A percentile compares a stretch with the other conserved stretches of the same genome.
phyloP scores from a whole-genome alignment of 73 alveolate genomes.

The Durusdinium trenchii region DNA sequence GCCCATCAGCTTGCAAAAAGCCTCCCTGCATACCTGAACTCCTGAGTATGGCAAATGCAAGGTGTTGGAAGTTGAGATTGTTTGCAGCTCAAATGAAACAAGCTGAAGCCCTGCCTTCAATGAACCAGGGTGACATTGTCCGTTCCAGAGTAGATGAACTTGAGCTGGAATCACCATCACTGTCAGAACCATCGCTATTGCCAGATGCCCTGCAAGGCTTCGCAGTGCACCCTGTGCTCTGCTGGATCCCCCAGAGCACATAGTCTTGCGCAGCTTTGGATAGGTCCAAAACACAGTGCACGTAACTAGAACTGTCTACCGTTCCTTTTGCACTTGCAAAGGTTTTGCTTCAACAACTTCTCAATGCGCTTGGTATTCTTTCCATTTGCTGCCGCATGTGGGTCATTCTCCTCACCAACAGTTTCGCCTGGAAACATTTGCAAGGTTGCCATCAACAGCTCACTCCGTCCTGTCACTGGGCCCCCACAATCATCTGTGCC shows the following conservation, averaged over 20 bases:
- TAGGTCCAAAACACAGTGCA: background rate
- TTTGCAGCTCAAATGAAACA: background rate
- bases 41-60: background rate
- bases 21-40: background rate
- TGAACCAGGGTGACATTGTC: background rate
- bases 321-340: background rate
- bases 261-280: constrained; percentile 5
- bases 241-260: background rate
- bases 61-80: background rate
- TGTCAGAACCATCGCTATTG: background rate
- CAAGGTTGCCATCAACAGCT: background rate
- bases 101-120: background rate
- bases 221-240: too few species aligned
- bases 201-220: too few species aligned
- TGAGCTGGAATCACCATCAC: background rate
- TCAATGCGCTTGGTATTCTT: background rate
- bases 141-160: background rate
- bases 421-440: background rate
- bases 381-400: background rate
- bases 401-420: background rate
- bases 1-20: background rate
- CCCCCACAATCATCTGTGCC: background rate
- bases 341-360: background rate
- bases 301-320: background rate
- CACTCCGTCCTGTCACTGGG: background rate